Evolutionary conservation across 331 rosid species (phyloP).

Genomic region (Quercus phellos): DNA sequence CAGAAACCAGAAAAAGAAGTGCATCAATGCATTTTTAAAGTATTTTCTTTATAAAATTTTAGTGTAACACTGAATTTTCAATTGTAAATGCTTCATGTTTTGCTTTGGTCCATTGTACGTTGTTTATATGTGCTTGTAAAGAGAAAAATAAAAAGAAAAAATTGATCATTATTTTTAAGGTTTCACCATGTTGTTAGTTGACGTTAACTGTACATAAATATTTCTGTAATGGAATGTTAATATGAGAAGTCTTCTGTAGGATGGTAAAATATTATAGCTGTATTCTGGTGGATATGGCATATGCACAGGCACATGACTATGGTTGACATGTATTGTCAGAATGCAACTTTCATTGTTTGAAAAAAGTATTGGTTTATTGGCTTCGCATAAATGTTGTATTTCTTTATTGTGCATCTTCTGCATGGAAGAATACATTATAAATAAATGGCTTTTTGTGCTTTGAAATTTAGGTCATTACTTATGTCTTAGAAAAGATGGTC

Average conservation of each 20-base stretch:
- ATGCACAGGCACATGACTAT: neutral
- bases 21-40: no score
- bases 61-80: neutral
- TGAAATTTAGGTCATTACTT: slow-evolving; percentile 70
- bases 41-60: neutral
- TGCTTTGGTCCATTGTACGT: neutral
- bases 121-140: neutral
- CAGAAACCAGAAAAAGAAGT: no score
- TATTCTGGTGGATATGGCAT: neutral
- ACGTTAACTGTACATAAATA: neutral
- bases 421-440: neutral
- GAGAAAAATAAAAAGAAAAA: neutral
- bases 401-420: neutral
- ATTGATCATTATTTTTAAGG: neutral
- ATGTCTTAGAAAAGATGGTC: slow-evolving; percentile 89
- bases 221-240: neutral
- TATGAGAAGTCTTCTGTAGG: neutral
- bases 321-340: neutral
- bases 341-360: neutral
- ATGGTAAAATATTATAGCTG: neutral
- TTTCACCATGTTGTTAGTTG: neutral
- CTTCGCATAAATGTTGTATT: neutral
- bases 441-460: neutral
- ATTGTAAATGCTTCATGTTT: neutral
- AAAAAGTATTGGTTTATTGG: neutral